These are phyloP conservation scores for Alternaria gansuensis DNA, from an alignment of 2,329 filamentous ascomycete genomes.

Conservation along the genomic window DNA sequence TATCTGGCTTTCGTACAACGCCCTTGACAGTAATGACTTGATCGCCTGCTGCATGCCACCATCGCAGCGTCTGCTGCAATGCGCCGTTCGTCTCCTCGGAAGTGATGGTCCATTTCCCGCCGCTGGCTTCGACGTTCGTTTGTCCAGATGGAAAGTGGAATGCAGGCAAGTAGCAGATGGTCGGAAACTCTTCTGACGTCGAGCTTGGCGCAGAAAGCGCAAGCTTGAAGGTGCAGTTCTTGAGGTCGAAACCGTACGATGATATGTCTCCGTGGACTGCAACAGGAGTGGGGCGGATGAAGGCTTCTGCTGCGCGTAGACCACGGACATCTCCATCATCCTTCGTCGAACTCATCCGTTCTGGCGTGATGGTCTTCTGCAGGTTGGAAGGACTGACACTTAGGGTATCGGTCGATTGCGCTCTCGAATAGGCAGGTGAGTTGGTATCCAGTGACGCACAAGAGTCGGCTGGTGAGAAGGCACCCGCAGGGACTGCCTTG, in stretches of 20 bases:
- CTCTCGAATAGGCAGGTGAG: slow-evolving; percentile 65
- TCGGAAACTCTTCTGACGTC: slow-evolving; percentile 72
- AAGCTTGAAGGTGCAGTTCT: slow-evolving; percentile 78
- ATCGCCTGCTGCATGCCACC: slow-evolving; percentile 91
- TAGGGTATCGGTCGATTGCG: slow-evolving; percentile 58
- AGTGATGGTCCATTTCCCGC: slow-evolving; percentile 89
- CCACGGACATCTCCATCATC: slow-evolving; percentile 59
- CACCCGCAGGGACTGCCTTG: slow-evolving; percentile 62
- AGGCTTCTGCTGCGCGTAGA: slow-evolving; percentile 90
- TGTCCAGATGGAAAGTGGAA: slow-evolving; percentile 87
- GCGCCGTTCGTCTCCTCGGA: slow-evolving; percentile 74
- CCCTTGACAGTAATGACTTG: slow-evolving; percentile 82
- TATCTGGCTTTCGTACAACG: slow-evolving; percentile 66
- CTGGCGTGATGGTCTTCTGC: slow-evolving; percentile 73
- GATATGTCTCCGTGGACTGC: slow-evolving; percentile 75
- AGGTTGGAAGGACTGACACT: slow-evolving; percentile 77
- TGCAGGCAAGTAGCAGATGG: slow-evolving; percentile 84
- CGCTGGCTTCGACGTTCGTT: slow-evolving; percentile 76
- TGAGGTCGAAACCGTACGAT: slow-evolving; percentile 82
- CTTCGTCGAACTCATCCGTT: slow-evolving; percentile 53
- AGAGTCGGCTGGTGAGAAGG: slow-evolving; percentile 62
- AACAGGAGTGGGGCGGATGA: slow-evolving; percentile 84
- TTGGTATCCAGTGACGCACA: slow-evolving; percentile 59
- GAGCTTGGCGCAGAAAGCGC: slow-evolving; percentile 69
- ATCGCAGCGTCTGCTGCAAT: slow-evolving; percentile 78